Evolutionary conservation across 805 yeast species (phyloP), one percentile per base, ranked within the genome.

Genomic region (Metschnikowia borealis): DNA sequence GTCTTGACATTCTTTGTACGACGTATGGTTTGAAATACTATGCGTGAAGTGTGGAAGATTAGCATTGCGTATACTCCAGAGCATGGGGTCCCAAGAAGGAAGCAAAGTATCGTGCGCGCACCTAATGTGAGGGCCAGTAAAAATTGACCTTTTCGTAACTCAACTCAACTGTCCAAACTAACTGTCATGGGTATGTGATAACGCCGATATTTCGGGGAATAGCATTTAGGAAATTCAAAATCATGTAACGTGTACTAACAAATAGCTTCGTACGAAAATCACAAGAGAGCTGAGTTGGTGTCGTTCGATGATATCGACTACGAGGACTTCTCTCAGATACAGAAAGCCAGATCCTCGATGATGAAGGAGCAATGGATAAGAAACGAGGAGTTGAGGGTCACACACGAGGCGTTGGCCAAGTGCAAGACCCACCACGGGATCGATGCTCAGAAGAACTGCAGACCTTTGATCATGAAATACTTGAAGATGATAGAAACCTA

Each of bases 221-320:
- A 34, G 17, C 18, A 20, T 2, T 13, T 15, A 13, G 20, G 38
- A 15, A n/a, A 15, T 18, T 17, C 18, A 14, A 7, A 20, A n/a
- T 5, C 8, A 10, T 6, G 14, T 6, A 7, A n/a, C 5, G 11
- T 7, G 8, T 52, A 51, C 59, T 56, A 58, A 58, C 59, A 10
- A 37, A 46, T 48, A 63, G 64, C 64, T 38, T 44, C 60, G 14
- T 73, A 73, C 63, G 68, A 60, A 34, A 61, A 69, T 59, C 82
- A 78, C 63, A 66, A 66, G 57, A 74, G 82, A 68, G 84, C 88
- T 40, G 88, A 84, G 60, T 76, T 80, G 60, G 92, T 87, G 49
- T 87, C 95, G 39, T 88, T 87, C 63, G 95, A 88, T 69, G 87
- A 84, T 56, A 86, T 88, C 56, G 86, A 86, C 71, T 88, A 88